These are phyloP conservation scores for Moelleriella libera DNA, from an alignment of 2,329 filamentous ascomycete species.

Conservation along the genomic window DNA sequence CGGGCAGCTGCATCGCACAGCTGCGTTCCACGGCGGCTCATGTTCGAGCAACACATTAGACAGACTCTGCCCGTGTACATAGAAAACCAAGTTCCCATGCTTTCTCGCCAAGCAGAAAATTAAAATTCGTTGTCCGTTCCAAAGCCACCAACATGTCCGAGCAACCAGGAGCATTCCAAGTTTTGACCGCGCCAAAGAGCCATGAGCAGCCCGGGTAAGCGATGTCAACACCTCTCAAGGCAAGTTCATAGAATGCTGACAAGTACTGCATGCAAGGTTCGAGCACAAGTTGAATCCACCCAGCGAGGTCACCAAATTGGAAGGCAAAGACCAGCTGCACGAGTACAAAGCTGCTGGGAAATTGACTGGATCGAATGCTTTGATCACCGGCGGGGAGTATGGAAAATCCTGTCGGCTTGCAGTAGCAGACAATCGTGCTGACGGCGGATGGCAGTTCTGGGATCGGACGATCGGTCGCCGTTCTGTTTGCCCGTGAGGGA, in stretches of 20 bases:
- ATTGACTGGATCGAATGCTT: slow-evolving; percentile 31
- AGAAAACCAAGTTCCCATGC: too few species aligned
- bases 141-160: slow-evolving; percentile 25
- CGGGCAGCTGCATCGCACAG: background rate
- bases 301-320: slow-evolving; percentile 24
- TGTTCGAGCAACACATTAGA: too few species aligned
- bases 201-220: slow-evolving; percentile 23
- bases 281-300: slow-evolving; percentile 24
- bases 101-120: too few species aligned
- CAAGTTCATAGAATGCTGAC: background rate
- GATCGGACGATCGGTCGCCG: slow-evolving; percentile 38
- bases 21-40: too few species aligned
- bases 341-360: slow-evolving; percentile 31
- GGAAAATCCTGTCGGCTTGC: slow-evolving; percentile 11
- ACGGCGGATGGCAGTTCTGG: slow-evolving; percentile 24
- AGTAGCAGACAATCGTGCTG: background rate
- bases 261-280: slow-evolving; percentile 8
- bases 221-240: background rate
- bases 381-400: slow-evolving; percentile 43
- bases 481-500: slow-evolving; percentile 43
- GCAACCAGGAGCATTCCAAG: slow-evolving; percentile 17
- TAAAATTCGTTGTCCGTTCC: background rate
- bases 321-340: slow-evolving; percentile 20
- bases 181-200: slow-evolving; percentile 17
- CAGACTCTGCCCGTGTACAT: too few species aligned